Conservation (phyloP, 805 yeast genomes). For the Nakazawaea wickerhamii region DNA sequence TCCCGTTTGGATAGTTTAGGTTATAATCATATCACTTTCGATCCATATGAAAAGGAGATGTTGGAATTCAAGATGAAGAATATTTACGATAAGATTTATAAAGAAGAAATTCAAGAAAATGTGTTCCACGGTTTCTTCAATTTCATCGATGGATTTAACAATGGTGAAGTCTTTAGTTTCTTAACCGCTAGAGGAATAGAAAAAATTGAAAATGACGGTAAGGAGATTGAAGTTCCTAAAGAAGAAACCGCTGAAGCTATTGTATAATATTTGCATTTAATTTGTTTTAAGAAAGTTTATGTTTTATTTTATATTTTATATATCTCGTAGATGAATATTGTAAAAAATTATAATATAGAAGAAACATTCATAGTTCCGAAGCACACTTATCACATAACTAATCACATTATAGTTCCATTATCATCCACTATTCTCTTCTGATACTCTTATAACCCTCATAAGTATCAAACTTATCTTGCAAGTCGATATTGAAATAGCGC, state of each 20-base stretch:
- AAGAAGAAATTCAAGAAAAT: slow-evolving; percentile 83
- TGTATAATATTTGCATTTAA: background rate
- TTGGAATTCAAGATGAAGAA: slow-evolving; percentile 79
- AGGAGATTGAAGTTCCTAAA: slow-evolving; percentile 20
- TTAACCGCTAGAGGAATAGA: slow-evolving; percentile 41
- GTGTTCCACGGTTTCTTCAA: slow-evolving; percentile 87
- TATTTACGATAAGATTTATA: slow-evolving; percentile 89
- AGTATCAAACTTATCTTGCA: no score
- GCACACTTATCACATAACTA: no score
- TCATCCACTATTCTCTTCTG: no score
- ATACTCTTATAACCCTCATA: no score
- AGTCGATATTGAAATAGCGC: no score
- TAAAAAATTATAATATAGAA: no score
- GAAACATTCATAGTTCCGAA: no score
- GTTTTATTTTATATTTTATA: background rate
- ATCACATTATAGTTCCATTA: no score
- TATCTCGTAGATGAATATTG: no score
- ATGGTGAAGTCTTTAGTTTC: slow-evolving; percentile 56
- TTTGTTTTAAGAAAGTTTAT: background rate
- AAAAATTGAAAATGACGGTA: slow-evolving; percentile 21
- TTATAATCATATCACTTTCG: slow-evolving; percentile 68
- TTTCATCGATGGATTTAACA: slow-evolving; percentile 77
- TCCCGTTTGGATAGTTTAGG: slow-evolving; percentile 67
- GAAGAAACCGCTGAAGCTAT: slow-evolving; percentile 6
- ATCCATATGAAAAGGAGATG: slow-evolving; percentile 61